These are phyloP conservation scores for Echinochloa phyllopogon DNA, from an alignment of 176 grass and related monocot species.

Conservation along the genomic window DNA sequence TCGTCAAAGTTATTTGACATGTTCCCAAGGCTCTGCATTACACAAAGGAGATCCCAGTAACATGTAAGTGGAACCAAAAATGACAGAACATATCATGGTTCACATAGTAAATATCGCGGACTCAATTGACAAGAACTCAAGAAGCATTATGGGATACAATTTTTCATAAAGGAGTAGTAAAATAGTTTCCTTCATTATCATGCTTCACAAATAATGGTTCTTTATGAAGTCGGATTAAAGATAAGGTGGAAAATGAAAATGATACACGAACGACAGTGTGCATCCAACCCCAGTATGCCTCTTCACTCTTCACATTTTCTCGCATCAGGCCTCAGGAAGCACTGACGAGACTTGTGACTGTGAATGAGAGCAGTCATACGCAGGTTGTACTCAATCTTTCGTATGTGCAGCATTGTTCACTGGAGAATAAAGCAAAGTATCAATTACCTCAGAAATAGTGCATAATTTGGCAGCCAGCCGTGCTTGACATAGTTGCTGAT, in stretches of 20 bases:
- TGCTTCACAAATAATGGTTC: background rate
- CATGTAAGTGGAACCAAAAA: constrained; percentile 11
- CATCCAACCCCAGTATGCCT: background rate
- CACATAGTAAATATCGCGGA: background rate
- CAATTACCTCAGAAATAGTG: constrained; percentile 65
- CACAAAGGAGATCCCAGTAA: constrained; percentile 16
- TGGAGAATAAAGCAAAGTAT: constrained; percentile 7
- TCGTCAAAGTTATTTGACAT: constrained; percentile 63
- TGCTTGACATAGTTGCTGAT: constrained; percentile 58
- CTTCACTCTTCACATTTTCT: background rate
- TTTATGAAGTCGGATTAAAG: constrained; percentile 23
- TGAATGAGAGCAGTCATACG: background rate
- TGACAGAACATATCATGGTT: constrained; percentile 12
- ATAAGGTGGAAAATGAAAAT: background rate
- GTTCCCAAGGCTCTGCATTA: constrained; percentile 61
- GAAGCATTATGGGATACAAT: background rate
- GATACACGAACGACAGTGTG: background rate
- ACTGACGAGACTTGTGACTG: background rate
- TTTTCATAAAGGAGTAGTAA: background rate
- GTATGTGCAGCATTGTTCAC: background rate
- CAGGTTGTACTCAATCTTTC: background rate
- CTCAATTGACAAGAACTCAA: constrained; percentile 3
- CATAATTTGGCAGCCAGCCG: constrained; percentile 53
- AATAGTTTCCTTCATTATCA: background rate
- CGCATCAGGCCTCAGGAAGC: background rate